phyloP scores from a whole-genome alignment of 306 rosid genomes.

The Malus sieversii region DNA sequence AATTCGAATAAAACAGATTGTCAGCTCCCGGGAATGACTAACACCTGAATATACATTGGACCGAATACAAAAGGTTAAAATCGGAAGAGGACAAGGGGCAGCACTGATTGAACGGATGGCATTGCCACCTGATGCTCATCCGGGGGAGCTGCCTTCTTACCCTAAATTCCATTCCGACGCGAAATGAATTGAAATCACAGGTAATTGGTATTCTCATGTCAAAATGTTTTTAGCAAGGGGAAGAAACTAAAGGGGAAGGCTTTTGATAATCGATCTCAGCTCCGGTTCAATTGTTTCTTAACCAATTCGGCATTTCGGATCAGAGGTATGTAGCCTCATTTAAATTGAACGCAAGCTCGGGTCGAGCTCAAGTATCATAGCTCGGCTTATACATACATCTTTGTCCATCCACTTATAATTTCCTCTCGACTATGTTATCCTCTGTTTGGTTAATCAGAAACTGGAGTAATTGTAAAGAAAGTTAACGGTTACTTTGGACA shows the following conservation, averaged over 20 bases:
- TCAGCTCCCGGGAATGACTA: conserved; percentile 8
- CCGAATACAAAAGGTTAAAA: background rate
- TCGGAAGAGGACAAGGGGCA: background rate
- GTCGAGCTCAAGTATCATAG: too few species aligned
- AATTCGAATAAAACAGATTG: conserved; percentile 14
- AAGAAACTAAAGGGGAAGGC: background rate
- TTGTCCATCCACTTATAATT: background rate
- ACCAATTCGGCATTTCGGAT: background rate
- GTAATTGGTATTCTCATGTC: background rate
- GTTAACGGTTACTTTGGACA: background rate
- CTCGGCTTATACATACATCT: background rate
- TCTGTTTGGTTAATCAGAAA: background rate
- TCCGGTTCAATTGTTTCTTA: background rate
- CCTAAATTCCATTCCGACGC: too few species aligned
- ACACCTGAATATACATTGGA: background rate
- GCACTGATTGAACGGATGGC: background rate
- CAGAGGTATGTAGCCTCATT: background rate
- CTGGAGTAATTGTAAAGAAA: background rate
- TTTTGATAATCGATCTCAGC: background rate
- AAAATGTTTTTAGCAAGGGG: background rate
- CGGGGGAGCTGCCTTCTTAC: background rate
- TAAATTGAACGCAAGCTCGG: background rate
- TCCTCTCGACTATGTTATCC: background rate
- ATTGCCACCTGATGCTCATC: background rate
- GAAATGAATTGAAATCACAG: background rate